Conservation (phyloP, 176 grass and related monocot species). For the Avena eriantha region DNA sequence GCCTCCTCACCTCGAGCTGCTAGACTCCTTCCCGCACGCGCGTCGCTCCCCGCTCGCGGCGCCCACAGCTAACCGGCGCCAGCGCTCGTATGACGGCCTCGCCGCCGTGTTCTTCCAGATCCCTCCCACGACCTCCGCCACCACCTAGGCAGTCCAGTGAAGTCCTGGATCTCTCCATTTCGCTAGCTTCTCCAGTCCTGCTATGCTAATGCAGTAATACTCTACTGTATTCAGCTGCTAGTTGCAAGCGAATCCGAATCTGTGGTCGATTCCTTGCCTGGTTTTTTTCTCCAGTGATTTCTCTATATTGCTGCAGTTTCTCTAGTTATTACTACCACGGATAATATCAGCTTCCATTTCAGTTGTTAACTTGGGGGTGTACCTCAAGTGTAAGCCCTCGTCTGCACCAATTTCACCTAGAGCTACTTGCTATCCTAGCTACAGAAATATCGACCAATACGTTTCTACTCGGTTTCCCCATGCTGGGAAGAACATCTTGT, state of each 20-base stretch:
- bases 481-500: too few species aligned
- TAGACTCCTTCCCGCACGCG: neutral
- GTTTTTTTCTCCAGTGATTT: neutral
- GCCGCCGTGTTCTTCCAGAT: too few species aligned
- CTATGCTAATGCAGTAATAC: neutral
- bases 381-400: neutral
- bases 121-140: neutral
- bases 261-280: neutral
- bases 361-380: neutral
- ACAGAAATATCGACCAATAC: too few species aligned
- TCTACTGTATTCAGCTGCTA: too few species aligned
- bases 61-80: neutral
- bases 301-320: too few species aligned
- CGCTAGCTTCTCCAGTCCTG: neutral
- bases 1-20: neutral
- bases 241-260: neutral
- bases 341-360: neutral
- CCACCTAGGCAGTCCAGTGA: neutral
- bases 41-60: neutral
- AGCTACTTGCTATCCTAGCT: neutral
- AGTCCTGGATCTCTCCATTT: neutral
- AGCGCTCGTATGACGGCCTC: neutral
- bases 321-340: neutral
- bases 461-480: too few species aligned
- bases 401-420: neutral